phyloP scores from a whole-genome alignment of 2,329 filamentous ascomycete species.

The Pseudocercospora ulei region DNA sequence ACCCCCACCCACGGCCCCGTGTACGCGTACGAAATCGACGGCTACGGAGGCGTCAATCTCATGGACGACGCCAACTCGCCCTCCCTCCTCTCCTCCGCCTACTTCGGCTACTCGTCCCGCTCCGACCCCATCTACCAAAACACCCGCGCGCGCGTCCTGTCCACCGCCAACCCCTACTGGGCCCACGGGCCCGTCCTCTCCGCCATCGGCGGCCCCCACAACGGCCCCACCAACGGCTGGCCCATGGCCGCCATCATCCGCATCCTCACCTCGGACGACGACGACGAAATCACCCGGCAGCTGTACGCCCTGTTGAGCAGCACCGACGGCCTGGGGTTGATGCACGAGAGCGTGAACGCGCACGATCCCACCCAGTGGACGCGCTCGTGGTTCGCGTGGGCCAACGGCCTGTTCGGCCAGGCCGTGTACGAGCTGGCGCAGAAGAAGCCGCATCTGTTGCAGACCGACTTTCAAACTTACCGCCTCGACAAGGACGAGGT shows the following conservation, averaged over 20 bases:
- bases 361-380: constrained; percentile 39
- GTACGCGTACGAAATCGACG: constrained; percentile 42
- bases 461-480: constrained; percentile 9
- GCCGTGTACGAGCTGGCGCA: constrained; percentile 2
- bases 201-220: constrained; percentile 41
- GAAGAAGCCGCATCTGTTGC: constrained; percentile 4
- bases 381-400: constrained; percentile 56
- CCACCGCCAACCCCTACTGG: constrained; percentile 40
- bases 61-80: constrained; percentile 65
- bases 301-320: constrained; percentile 38
- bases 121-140: constrained; percentile 37
- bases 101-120: constrained; percentile 9
- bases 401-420: constrained; percentile 12
- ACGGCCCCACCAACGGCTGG: constrained; percentile 35
- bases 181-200: constrained; percentile 41
- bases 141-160: constrained; percentile 39
- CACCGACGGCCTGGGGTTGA: constrained; percentile 40
- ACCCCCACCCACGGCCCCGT: constrained; percentile 34
- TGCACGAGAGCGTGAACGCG: constrained; percentile 43
- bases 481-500: constrained; percentile 10
- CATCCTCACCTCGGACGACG: constrained; percentile 40
- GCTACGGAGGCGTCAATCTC: constrained; percentile 41
- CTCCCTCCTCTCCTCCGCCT: constrained; percentile 42
- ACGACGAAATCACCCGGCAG: constrained; percentile 37
- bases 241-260: constrained; percentile 42